phyloP scores from a whole-genome alignment of 2,329 filamentous ascomycete genomes.

The Penicillium griseofulvum region DNA sequence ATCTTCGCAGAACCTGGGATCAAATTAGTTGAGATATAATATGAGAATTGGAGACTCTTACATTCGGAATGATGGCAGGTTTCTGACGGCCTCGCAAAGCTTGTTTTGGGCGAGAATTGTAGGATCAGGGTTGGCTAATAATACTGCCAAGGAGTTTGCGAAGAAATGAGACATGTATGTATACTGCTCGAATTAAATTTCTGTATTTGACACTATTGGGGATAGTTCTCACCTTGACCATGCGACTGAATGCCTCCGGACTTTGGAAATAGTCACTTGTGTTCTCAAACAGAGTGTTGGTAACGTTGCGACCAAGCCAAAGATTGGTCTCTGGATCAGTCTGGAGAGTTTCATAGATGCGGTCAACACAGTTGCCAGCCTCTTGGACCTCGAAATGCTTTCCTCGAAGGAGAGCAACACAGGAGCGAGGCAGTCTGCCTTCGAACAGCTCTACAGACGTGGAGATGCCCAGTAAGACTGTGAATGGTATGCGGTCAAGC shows the following conservation, averaged over 20 bases:
- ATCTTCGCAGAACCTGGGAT: constrained; percentile 41
- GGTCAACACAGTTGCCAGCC: constrained; percentile 48
- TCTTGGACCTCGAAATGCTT: constrained; percentile 54
- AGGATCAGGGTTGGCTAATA: constrained; percentile 39
- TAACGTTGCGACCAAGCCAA: constrained; percentile 55
- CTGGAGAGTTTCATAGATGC: constrained; percentile 42
- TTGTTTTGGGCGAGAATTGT: constrained; percentile 35
- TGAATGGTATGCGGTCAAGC: constrained; percentile 60
- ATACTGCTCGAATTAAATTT: constrained; percentile 47
- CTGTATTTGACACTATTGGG: not conserved
- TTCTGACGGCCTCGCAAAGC: constrained; percentile 56
- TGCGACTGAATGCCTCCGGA: constrained; percentile 53
- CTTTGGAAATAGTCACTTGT: constrained; percentile 62
- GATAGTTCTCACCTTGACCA: constrained; percentile 46
- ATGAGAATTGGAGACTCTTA: constrained; percentile 22
- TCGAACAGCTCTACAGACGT: constrained; percentile 63
- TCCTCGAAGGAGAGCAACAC: constrained; percentile 53
- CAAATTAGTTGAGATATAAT: constrained; percentile 12
- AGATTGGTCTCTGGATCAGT: constrained; percentile 37
- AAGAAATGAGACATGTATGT: constrained; percentile 64
- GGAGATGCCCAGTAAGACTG: constrained; percentile 60
- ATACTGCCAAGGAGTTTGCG: constrained; percentile 56
- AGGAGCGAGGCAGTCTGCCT: constrained; percentile 54
- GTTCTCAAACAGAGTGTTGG: constrained; percentile 52
- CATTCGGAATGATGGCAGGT: constrained; percentile 56